Percentiles rank a stretch among this genome's conserved stretches.
Conservation (phyloP, 148 eudicot species). For the Vaccinium vitisidaea region DNA sequence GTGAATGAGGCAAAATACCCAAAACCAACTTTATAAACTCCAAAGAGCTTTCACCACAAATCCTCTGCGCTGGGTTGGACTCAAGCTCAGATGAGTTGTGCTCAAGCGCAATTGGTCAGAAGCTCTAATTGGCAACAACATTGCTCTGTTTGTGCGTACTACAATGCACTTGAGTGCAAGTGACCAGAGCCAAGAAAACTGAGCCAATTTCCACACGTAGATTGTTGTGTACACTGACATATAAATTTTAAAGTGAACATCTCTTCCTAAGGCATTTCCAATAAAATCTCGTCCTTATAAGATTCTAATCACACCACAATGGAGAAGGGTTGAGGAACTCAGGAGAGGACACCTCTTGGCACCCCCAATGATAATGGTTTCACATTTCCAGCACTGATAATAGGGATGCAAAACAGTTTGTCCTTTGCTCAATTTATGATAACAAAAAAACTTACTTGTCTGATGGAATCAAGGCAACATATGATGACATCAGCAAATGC, state of each 20-base stretch:
- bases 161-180: background rate
- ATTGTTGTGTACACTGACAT: no score
- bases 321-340: background rate
- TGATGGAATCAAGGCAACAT: constrained; percentile 62
- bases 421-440: background rate
- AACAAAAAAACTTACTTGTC: constrained; percentile 39
- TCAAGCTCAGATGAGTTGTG: background rate
- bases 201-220: background rate
- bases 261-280: background rate
- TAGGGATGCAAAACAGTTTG: background rate
- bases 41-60: background rate
- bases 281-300: background rate
- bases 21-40: background rate
- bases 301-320: background rate
- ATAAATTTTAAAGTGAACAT: background rate
- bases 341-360: background rate
- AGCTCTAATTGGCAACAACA: background rate
- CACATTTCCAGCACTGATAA: background rate
- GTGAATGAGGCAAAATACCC: background rate
- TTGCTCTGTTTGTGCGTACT: background rate
- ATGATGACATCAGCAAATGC: constrained; percentile 53
- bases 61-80: background rate
- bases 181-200: background rate
- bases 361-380: background rate
- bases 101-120: background rate